Conservation (phyloP, 345 rosid species). For the Kernera saxatilis region DNA sequence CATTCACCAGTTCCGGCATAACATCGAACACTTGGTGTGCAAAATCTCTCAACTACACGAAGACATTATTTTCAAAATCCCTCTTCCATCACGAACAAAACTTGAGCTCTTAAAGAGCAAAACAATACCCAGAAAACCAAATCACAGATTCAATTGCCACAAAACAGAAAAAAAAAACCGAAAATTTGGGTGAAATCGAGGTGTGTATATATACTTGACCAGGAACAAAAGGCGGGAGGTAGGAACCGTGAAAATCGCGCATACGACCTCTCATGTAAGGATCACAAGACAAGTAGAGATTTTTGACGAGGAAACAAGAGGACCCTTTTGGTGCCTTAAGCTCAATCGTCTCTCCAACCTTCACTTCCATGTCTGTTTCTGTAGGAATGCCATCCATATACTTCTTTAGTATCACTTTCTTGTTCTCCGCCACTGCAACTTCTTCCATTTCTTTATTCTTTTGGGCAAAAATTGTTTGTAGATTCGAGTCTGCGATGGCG, state of each 20-base stretch:
- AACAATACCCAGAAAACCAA: neutral
- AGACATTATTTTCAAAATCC: neutral
- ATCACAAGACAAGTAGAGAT: conserved; percentile 49
- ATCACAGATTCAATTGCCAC: neutral
- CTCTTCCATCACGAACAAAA: neutral
- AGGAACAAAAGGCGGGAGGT: conserved; percentile 33
- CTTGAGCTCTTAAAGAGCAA: neutral
- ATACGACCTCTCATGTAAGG: conserved; percentile 52
- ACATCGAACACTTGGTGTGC: conserved; percentile 13
- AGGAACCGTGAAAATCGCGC: conserved; percentile 29
- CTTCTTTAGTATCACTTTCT: conserved; percentile 34
- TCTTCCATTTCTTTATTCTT: neutral
- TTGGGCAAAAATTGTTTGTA: neutral
- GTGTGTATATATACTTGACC: conserved; percentile 31
- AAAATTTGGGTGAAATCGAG: neutral
- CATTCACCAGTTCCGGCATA: neutral
- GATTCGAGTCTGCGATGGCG: neutral
- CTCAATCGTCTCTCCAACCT: conserved; percentile 10
- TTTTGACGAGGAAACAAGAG: conserved; percentile 35
- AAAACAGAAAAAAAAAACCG: neutral
- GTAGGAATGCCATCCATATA: conserved; percentile 30
- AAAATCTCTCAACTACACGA: neutral
- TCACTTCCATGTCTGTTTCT: conserved; percentile 36
- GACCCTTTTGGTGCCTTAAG: conserved; percentile 32
- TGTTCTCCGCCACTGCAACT: conserved; percentile 25